Evolutionary conservation across 2,329 filamentous ascomycete species (phyloP), one percentile per base, ranked within the genome.

Genomic region (Colletotrichum horii): DNA sequence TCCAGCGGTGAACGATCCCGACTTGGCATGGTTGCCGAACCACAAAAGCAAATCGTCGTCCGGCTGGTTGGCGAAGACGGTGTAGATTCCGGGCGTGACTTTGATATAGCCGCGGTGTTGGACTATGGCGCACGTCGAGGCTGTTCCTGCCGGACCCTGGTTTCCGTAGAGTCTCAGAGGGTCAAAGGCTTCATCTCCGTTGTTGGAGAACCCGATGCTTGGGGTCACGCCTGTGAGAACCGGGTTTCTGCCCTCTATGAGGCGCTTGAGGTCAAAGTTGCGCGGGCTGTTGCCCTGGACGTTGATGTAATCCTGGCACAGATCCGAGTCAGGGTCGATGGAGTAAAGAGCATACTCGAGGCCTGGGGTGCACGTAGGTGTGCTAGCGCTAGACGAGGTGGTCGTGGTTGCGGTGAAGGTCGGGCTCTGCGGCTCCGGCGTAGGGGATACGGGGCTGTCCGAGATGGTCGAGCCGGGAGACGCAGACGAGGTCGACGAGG

Each of bases 271-370:
- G 32, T 70, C 24, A 24, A 24, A 56, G 7, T 55, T 36, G 24
- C 32, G 26, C 52, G 65, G n/a, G 8, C 26, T 30, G 62, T 36
- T n/a, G 26, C 16, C 9, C 61, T 19, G 22, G n/a, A 19, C n/a
- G 22, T 3, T 43, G n/a, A 24, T 8, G 22, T 68, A 48, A 22
- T 67, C 56, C 34, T 32, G 14, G 38, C 43, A 52, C 24, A 58
- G 34, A 14, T 38, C 30, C 15, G 64, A 67, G 7, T 12, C 16
- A 9, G 11, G 15, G 7, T 30, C 19, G 16, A 66, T 12, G 26
- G 58, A 36, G 38, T 74, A 71, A 11, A 75, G 30, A 26, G 76
- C 76, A 24, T 66, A 76, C 66, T 77, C 73, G 15, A 65, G 28
- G 22, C 76, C 76, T 52, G 70, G 48, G n/a, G 69, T 75, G n/a